Evolutionary conservation across 164 flowering plant genomes (phyloP).

Genomic region (Buxus sempervirens): DNA sequence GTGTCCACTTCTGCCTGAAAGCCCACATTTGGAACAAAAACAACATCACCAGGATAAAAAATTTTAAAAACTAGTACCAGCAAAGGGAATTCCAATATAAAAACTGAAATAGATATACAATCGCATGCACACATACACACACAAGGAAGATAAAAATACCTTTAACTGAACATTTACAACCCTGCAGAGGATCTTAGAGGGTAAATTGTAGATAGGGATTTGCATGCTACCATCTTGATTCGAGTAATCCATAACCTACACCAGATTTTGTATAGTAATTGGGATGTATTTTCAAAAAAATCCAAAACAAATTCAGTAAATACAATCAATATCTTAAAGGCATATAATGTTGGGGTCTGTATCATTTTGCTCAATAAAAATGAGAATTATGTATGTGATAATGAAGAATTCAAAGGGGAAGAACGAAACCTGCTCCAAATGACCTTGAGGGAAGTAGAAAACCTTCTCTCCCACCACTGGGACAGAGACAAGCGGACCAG

Average conservation of each 20-base stretch:
- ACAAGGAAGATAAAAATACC: conserved; percentile 23
- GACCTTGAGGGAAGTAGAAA: conserved; percentile 68
- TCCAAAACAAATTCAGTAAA: background rate
- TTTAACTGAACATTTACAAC: conserved; percentile 45
- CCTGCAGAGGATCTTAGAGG: conserved; percentile 50
- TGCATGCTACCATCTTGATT: conserved; percentile 22
- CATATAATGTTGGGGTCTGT: background rate
- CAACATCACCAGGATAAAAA: background rate
- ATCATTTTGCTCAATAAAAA: background rate
- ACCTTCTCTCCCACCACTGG: conserved; percentile 48
- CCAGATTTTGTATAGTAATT: background rate
- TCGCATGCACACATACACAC: too few species aligned
- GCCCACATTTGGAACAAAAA: conserved; percentile 3
- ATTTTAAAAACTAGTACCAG: background rate
- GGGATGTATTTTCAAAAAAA: background rate
- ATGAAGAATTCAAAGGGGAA: background rate
- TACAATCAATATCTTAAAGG: background rate
- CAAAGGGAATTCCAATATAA: background rate
- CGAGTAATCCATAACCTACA: conserved; percentile 41
- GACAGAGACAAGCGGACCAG: conserved; percentile 44
- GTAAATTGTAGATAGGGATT: conserved; percentile 46
- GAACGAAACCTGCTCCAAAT: conserved; percentile 53
- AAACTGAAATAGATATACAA: background rate
- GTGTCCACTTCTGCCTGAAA: conserved; percentile 55
- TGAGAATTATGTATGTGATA: background rate